phyloP scores from a whole-genome alignment of 768 basidiomycete genomes.

The Tremella fuciformis region DNA sequence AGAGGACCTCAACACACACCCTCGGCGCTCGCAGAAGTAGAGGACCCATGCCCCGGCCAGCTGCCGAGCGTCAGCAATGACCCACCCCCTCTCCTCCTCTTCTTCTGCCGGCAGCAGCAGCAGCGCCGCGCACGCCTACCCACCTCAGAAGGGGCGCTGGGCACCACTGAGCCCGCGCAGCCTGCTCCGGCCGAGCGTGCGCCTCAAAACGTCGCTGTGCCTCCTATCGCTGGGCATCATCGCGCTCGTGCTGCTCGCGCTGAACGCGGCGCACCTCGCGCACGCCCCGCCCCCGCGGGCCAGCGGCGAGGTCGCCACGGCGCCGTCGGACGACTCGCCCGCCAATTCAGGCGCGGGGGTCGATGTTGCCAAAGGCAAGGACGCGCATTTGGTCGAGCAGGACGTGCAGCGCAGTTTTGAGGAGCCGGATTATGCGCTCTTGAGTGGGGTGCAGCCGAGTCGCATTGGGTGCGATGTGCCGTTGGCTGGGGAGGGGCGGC shows the following conservation, averaged over 20 bases:
- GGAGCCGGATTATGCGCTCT: conserved; percentile 51
- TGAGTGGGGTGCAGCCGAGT: conserved; percentile 48
- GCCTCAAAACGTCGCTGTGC: conserved; percentile 39
- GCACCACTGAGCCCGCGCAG: conserved; percentile 12
- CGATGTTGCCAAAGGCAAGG: conserved; percentile 38
- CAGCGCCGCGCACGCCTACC: conserved; percentile 14
- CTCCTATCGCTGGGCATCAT: conserved; percentile 30
- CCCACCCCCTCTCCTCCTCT: conserved; percentile 14
- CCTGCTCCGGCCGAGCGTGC: conserved; percentile 34
- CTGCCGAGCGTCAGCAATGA: neutral
- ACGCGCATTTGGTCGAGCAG: conserved; percentile 38
- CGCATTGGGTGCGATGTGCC: conserved; percentile 51
- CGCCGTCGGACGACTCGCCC: conserved; percentile 27
- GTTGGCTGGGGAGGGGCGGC: conserved; percentile 16
- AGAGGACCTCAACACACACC: too few relatives aligned
- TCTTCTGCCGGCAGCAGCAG: neutral
- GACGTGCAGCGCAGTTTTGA: conserved; percentile 51
- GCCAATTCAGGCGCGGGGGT: conserved; percentile 43
- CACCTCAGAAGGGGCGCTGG: conserved; percentile 4
- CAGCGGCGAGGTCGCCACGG: conserved; percentile 22
- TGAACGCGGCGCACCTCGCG: conserved; percentile 28
- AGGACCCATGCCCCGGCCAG: too few relatives aligned
- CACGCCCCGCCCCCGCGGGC: neutral
- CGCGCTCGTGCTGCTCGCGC: conserved; percentile 37
- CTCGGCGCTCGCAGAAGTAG: too few relatives aligned